Evolutionary conservation across 2,329 filamentous ascomycete genomes (phyloP).

Genomic region (Cladophialophora chaetospira): DNA sequence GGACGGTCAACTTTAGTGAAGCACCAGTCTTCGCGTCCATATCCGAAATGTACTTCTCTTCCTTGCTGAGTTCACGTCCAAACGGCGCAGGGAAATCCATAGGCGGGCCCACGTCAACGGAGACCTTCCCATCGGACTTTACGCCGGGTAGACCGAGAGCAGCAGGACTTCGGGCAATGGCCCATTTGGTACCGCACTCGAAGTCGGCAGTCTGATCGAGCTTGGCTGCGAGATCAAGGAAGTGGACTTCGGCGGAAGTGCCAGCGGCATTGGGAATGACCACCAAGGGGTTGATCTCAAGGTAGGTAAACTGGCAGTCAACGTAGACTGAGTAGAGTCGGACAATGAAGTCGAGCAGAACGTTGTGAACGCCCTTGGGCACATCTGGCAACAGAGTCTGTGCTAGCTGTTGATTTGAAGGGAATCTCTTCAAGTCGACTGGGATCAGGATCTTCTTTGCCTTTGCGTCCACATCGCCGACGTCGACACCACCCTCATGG

Average conservation of each 20-base stretch:
- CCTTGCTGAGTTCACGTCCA: constrained; percentile 96
- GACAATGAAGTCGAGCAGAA: constrained; percentile 98
- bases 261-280: constrained; percentile 92
- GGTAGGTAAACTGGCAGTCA: constrained; percentile 99
- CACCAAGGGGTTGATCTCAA: constrained; percentile 99
- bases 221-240: constrained; percentile 98
- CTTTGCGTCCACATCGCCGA: constrained; percentile 98
- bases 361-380: constrained; percentile 92
- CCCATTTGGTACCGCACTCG: constrained; percentile 99
- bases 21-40: constrained; percentile 99
- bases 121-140: constrained; percentile 72
- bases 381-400: constrained; percentile 84
- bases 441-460: constrained; percentile 98
- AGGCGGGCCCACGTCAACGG: constrained; percentile 91
- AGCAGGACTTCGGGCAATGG: constrained; percentile 85
- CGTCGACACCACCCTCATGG: constrained; percentile 98
- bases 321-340: constrained; percentile 98
- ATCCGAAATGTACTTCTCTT: constrained; percentile 98
- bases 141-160: constrained; percentile 79
- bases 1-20: constrained; percentile 94
- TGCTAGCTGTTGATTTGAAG: constrained; percentile 93
- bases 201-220: constrained; percentile 99
- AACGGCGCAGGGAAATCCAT: constrained; percentile 99
- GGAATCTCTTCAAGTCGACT: constrained; percentile 91
- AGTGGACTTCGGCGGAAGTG: constrained; percentile 93